Percentiles rank a stretch among this genome's conserved stretches.
These are phyloP conservation scores for Oryza australiensis DNA, from an alignment of 176 grass and related monocot species.

Conservation along the genomic window DNA sequence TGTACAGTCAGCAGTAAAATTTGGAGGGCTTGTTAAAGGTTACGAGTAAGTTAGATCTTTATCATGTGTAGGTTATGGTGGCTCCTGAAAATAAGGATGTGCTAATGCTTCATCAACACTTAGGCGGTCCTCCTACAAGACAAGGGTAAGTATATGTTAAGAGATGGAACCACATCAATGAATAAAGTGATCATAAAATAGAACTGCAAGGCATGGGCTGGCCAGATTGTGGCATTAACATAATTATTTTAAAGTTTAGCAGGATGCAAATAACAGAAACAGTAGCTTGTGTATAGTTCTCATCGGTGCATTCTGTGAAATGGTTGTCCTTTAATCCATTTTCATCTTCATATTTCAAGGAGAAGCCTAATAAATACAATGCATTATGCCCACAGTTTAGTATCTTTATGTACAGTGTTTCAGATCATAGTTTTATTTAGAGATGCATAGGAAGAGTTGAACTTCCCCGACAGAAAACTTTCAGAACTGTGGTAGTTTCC, in stretches of 20 bases:
- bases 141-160: background rate
- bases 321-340: background rate
- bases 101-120: constrained; percentile 81
- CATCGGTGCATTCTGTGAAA: background rate
- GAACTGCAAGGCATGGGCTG: background rate
- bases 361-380: background rate
- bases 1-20: background rate
- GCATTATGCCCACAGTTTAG: background rate
- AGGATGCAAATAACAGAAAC: background rate
- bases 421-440: background rate
- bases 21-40: background rate
- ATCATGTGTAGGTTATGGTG: background rate
- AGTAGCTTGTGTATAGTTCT: background rate
- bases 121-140: constrained; percentile 76
- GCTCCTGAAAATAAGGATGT: constrained; percentile 85
- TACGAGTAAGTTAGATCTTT: background rate
- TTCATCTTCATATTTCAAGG: background rate
- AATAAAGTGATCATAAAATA: background rate
- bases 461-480: background rate
- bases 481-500: background rate
- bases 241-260: constrained; percentile 8
- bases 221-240: background rate
- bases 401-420: background rate
- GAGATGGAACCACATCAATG: background rate
- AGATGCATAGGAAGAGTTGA: background rate